Percentiles rank a stretch among this genome's conserved stretches.
phyloP scores from a whole-genome alignment of 257 asterid species.

The Dorcoceras hygrometricum region DNA sequence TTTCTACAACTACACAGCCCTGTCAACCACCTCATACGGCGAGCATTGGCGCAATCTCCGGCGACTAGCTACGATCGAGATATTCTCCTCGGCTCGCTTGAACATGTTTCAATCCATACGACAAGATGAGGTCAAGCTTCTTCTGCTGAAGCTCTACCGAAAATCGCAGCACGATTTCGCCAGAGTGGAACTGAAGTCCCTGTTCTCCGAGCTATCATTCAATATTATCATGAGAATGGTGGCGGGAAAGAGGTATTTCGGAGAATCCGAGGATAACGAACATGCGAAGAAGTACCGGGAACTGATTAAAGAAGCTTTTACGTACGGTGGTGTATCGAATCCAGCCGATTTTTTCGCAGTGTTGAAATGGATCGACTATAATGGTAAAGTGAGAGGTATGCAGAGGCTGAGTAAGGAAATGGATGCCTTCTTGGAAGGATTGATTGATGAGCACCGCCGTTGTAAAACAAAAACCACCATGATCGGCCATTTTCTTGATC shows the following conservation, averaged over 20 bases:
- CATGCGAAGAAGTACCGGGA: slow-evolving; percentile 6
- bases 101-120: slow-evolving; percentile 5
- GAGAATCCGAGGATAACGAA: background rate
- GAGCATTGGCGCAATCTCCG: slow-evolving; percentile 11
- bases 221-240: slow-evolving; percentile 22
- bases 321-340: background rate
- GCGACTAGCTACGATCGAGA: background rate
- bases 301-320: background rate
- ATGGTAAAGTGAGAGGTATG: background rate
- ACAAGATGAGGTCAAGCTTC: slow-evolving; percentile 6
- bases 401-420: background rate
- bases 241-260: slow-evolving; percentile 18
- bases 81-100: slow-evolving; percentile 10
- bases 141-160: background rate
- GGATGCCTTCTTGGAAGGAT: slow-evolving; percentile 14
- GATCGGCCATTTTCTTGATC: slow-evolving; percentile 21
- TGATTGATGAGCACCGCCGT: slow-evolving; percentile 18
- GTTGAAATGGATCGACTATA: slow-evolving; percentile 14
- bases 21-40: background rate
- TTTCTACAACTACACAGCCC: slow-evolving; percentile 11
- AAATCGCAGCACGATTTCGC: background rate
- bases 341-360: slow-evolving; percentile 21
- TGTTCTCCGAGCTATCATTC: slow-evolving; percentile 4
- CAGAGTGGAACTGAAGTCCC: background rate
- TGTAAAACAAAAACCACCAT: slow-evolving; percentile 16